These are phyloP conservation scores for Macadamia tetraphylla DNA, from an alignment of 164 flowering plant species.

Conservation along the genomic window DNA sequence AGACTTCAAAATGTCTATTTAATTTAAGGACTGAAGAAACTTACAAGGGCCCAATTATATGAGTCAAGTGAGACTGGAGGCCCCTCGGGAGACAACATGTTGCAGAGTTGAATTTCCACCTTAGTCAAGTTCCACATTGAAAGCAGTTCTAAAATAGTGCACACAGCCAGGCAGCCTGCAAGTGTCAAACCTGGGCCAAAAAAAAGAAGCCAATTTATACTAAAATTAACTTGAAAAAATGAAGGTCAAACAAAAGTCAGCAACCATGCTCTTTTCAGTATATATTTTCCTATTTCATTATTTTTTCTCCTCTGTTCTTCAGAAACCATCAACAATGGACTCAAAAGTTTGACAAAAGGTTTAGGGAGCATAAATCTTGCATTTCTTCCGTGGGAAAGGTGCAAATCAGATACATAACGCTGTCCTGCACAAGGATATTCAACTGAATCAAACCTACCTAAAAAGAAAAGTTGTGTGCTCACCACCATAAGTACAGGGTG, in stretches of 20 bases:
- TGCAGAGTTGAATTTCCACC: slow-evolving; percentile 87
- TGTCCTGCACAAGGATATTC: slow-evolving; percentile 1
- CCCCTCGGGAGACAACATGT: slow-evolving; percentile 89
- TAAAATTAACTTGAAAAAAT: background rate
- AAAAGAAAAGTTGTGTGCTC: slow-evolving; percentile 34
- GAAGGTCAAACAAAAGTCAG: slow-evolving; percentile 5
- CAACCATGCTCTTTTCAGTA: background rate
- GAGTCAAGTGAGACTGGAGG: slow-evolving; percentile 75
- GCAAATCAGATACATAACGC: background rate
- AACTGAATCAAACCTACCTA: slow-evolving; percentile 22
- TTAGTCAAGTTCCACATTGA: slow-evolving; percentile 98
- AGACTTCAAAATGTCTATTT: no score
- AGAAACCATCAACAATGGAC: no score
- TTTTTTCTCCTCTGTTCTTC: no score
- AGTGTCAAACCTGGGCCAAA: slow-evolving; percentile 54
- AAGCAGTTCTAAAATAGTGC: slow-evolving; percentile 64
- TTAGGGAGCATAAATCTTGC: background rate
- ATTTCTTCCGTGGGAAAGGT: background rate
- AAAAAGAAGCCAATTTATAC: no score
- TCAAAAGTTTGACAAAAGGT: no score
- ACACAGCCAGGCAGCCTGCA: slow-evolving; percentile 46
- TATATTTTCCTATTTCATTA: background rate
- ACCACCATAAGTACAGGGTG: slow-evolving; percentile 27
- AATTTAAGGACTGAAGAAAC: slow-evolving; percentile 17
- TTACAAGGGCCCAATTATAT: slow-evolving; percentile 87